phyloP scores from a whole-genome alignment of 2,329 filamentous ascomycete genomes.

The Dothideomycetes sp. region DNA sequence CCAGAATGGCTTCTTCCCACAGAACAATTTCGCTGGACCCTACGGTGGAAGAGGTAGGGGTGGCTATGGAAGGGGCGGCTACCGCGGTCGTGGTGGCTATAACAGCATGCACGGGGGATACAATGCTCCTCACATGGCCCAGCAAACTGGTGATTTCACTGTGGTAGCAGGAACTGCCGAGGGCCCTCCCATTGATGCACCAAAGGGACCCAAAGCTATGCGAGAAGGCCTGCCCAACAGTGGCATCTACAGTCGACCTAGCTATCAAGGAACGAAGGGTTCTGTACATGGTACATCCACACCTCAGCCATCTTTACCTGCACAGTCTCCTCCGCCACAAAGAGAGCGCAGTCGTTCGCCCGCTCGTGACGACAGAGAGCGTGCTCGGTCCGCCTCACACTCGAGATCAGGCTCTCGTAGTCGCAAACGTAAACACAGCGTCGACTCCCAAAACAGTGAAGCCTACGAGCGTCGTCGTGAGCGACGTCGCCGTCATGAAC shows the following conservation, averaged over 20 bases:
- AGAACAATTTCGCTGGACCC: constrained; percentile 5
- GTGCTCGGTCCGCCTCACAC: constrained; percentile 15
- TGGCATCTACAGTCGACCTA: constrained; percentile 56
- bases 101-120: constrained; percentile 17
- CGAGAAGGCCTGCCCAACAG: constrained; percentile 78
- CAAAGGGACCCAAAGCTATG: constrained; percentile 91
- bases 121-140: constrained; percentile 10
- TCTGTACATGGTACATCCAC: constrained; percentile 28
- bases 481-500: constrained; percentile 42
- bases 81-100: constrained; percentile 42
- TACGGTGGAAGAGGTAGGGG: constrained; percentile 12
- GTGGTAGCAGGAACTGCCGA: constrained; percentile 11
- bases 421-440: constrained; percentile 36
- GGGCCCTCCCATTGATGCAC: constrained; percentile 47
- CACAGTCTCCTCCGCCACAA: constrained; percentile 10
- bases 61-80: constrained; percentile 28
- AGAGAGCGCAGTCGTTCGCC: constrained; percentile 16
- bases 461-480: constrained; percentile 31
- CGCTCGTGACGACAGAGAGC: constrained; percentile 10
- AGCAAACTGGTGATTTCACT: constrained; percentile 8
- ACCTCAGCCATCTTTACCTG: constrained; percentile 9
- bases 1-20: constrained; percentile 8
- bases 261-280: constrained; percentile 3
- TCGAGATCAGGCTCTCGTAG: constrained; percentile 34
- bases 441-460: constrained; percentile 32